phyloP scores from a whole-genome alignment of 148 eudicot genomes.

The Rhododendron ovatum region DNA sequence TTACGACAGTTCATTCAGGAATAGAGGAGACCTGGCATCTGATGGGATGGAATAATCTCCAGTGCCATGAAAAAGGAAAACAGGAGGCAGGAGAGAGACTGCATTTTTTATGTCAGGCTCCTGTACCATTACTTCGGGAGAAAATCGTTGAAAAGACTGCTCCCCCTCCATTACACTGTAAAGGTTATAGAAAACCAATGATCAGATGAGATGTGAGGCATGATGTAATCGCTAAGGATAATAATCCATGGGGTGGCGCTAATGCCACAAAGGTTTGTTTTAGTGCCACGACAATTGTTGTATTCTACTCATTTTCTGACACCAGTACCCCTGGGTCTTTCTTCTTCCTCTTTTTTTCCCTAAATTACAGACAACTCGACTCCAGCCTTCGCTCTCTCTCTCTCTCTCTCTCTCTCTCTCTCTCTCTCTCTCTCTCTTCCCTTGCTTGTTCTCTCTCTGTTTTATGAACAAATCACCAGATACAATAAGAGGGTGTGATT shows the following conservation, averaged over 20 bases:
- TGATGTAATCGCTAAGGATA: background rate
- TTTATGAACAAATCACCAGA: no score
- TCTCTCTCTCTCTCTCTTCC: no score
- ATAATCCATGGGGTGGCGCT: background rate
- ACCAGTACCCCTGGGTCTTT: no score
- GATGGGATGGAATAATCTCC: slow-evolving; percentile 94
- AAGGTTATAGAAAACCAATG: slow-evolving; percentile 9
- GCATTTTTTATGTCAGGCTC: slow-evolving; percentile 60
- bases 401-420: no score
- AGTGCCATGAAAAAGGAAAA: slow-evolving; percentile 83
- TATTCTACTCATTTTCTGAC: no score
- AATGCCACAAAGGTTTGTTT: no score
- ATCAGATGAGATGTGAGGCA: slow-evolving; percentile 5
- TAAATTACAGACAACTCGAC: no score
- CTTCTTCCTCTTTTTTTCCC: no score
- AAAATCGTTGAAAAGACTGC: slow-evolving; percentile 55
- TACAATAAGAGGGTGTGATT: no score
- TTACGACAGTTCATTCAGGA: background rate
- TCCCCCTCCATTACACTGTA: slow-evolving; percentile 95
- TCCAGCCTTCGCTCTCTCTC: no score
- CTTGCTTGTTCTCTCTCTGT: no score
- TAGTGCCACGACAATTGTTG: no score
- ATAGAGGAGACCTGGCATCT: slow-evolving; percentile 57
- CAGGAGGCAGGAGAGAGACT: slow-evolving; percentile 68
- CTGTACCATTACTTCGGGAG: slow-evolving; percentile 81